Evolutionary conservation across 2,329 filamentous ascomycete species (phyloP), one percentile per base, ranked within the genome.

Genomic region (Arthroderma uncinatum): DNA sequence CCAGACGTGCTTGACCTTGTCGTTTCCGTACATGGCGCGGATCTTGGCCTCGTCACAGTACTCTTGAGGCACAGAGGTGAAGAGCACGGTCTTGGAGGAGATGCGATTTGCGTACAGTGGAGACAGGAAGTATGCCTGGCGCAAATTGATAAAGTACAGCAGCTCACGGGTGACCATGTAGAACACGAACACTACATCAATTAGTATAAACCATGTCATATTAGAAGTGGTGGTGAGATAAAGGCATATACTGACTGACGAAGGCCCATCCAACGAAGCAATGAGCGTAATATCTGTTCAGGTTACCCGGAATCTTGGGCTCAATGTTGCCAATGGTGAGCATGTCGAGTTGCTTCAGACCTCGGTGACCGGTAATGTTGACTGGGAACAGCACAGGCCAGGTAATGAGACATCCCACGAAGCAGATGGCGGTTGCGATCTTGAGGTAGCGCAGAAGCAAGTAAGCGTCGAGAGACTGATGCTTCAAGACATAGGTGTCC

Each of bases 391-490:
- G 76, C 39, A 96, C 78, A 0, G 93, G 92, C 84, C 88, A 95
- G 16, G 89, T 91, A 59, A 97, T 84, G 64, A 80, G 76, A 66
- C 85, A 88, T 58, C 93, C 93, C 8, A 92, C 85, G 48, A 97
- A 81, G 72, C 86, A 91, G 62, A 94, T 86, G 59, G 86, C 79
- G 56, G 85, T 82, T 28, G 85, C 76, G 56, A 93, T 85, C 67
- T 90, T 89, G 62, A 97, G 74, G 67, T 92, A 95, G 36, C 92
- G 89, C 28, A 97, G 78, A 70, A 94, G 89, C 54, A 97, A 83
- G 71, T 92, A 97, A 33, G 87, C 87, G 69, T 98, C 92, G 61
- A 98, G 81, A 0, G 90, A 94, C 69, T 92, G 89, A 74, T 95
- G 89, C 66, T 93, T 88, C 21, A 97, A 81, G 25, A 91, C 82